A percentile compares a stretch with the other conserved stretches of the same genome.
phyloP scores from a whole-genome alignment of 1,139 yeast species.

The Candida sanyaensis region DNA sequence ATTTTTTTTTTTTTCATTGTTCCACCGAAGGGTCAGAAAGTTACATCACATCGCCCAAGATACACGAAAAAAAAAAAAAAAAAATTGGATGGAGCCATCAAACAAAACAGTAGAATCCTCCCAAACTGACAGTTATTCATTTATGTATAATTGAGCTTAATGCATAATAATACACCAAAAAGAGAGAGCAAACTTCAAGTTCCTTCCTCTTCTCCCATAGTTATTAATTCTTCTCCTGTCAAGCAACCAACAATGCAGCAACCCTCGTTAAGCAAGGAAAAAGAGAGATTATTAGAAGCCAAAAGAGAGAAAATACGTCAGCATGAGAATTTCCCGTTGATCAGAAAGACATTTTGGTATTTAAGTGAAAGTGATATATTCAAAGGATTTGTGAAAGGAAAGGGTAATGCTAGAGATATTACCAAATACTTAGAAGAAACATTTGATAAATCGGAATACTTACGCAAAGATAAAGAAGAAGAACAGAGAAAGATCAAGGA shows the following conservation, averaged over 20 bases:
- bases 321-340: conserved; percentile 50
- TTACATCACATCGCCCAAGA: too few species aligned
- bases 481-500: conserved; percentile 18
- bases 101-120: too few species aligned
- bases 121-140: too few species aligned
- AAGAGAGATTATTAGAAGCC: conserved; percentile 32
- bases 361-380: conserved; percentile 53
- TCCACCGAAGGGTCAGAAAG: too few species aligned
- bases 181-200: conserved; percentile 31
- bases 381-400: conserved; percentile 61
- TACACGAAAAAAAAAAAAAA: too few species aligned
- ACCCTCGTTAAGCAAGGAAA: conserved; percentile 22
- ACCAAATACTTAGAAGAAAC: conserved; percentile 49
- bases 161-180: conserved; percentile 15
- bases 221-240: conserved; percentile 26
- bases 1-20: too few species aligned
- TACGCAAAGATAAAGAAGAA: conserved; percentile 22
- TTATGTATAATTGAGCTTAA: neutral
- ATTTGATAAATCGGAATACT: conserved; percentile 30
- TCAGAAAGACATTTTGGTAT: conserved; percentile 48
- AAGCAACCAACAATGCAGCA: conserved; percentile 9
- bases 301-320: conserved; percentile 42
- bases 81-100: too few species aligned
- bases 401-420: conserved; percentile 57
- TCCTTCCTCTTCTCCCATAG: conserved; percentile 40